Evolutionary conservation across 208 protist species (phyloP).

Genomic region (Trypanosoma vivax): DNA sequence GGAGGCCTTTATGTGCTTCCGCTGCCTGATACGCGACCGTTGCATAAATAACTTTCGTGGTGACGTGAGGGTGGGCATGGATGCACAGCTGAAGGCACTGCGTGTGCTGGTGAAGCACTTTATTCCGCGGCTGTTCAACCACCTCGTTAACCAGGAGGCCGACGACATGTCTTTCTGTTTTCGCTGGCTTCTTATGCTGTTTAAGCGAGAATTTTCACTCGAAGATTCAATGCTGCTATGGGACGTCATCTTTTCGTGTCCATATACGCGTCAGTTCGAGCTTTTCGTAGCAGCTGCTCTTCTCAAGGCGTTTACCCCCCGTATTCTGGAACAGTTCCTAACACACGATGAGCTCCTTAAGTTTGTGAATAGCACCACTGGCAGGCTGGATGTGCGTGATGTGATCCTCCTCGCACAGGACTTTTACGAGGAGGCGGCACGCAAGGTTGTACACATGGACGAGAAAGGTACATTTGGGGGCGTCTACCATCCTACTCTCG

Average conservation of each 20-base stretch:
- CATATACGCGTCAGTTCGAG: slow-evolving; percentile 59
- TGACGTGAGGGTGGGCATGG: slow-evolving; percentile 46
- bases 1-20: slow-evolving; percentile 47
- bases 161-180: slow-evolving; percentile 86
- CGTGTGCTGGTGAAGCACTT: slow-evolving; percentile 49
- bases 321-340: slow-evolving; percentile 44
- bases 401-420: slow-evolving; percentile 42
- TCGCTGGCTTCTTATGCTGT: slow-evolving; percentile 79
- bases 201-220: slow-evolving; percentile 81
- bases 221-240: slow-evolving; percentile 71
- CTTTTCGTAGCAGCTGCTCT: slow-evolving; percentile 60
- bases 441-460: slow-evolving; percentile 8
- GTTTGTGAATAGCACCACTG: slow-evolving; percentile 51
- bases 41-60: slow-evolving; percentile 48
- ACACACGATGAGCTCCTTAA: slow-evolving; percentile 54
- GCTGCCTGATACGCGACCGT: slow-evolving; percentile 33
- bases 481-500: slow-evolving; percentile 19
- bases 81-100: slow-evolving; percentile 34
- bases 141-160: slow-evolving; percentile 31
- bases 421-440: slow-evolving; percentile 55
- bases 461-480: background rate
- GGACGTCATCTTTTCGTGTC: slow-evolving; percentile 76
- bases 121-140: slow-evolving; percentile 44
- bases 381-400: slow-evolving; percentile 33
- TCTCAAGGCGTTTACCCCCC: slow-evolving; percentile 32